Evolutionary conservation across 768 basidiomycete species (phyloP).

Genomic region (Strobilomyces confusus): DNA sequence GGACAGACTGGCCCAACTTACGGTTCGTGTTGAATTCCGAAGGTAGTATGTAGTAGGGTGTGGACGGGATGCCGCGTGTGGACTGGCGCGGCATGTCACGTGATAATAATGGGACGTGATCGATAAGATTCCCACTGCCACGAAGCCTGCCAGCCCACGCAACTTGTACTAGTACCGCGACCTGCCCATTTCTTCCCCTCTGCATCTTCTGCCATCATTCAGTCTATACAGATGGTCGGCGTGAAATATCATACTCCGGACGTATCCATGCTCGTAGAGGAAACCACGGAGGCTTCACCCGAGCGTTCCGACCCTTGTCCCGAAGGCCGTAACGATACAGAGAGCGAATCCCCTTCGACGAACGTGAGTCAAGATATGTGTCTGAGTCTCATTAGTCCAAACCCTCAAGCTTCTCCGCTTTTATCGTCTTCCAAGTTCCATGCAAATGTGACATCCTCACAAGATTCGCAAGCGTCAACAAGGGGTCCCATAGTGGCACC

Average conservation of each 20-base stretch:
- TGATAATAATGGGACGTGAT: conserved; percentile 14
- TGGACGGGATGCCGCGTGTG: not conserved
- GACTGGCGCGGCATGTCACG: conserved; percentile 13
- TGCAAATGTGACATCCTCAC: conserved; percentile 3
- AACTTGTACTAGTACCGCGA: conserved; percentile 28
- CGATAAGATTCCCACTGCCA: conserved; percentile 27
- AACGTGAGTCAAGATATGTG: conserved; percentile 37
- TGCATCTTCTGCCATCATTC: not conserved
- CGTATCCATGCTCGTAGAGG: conserved; percentile 1
- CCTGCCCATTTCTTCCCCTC: conserved; percentile 11
- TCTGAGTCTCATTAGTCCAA: conserved; percentile 24
- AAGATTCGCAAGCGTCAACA: conserved; percentile 19
- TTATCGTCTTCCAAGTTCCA: conserved; percentile 22
- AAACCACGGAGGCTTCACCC: not conserved
- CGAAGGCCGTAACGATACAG: conserved; percentile 10
- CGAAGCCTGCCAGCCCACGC: conserved; percentile 3
- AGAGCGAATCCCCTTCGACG: conserved; percentile 20
- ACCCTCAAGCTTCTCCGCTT: conserved; percentile 32
- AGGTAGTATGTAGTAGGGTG: too few species aligned
- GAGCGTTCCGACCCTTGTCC: not conserved
- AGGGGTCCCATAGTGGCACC: not conserved
- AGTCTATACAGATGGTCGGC: conserved; percentile 14
- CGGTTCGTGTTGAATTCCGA: not conserved
- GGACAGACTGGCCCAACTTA: not conserved
- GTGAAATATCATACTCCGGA: conserved; percentile 8